Base-by-base conservation (phyloP, 306 rosid species). In the Rosa lucieae region DNA sequence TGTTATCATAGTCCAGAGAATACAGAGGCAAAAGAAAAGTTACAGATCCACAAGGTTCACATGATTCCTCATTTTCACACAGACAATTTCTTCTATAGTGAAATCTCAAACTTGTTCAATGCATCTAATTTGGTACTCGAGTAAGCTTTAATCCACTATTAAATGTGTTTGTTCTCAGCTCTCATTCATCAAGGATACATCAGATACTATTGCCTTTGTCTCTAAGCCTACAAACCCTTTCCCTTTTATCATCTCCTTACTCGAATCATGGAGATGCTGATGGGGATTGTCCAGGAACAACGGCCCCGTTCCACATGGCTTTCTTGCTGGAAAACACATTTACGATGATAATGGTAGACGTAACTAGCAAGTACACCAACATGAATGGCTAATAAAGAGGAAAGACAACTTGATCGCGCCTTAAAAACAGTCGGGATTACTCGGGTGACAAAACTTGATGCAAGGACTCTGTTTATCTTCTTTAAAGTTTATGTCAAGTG, bases 251-350 rank as follows among this genome's bases (percentile, higher is more conserved):
- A 53, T 23, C 58, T 32, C 71, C 82, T 68, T 78, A 56, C 49
- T 77, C 66, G 7, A 32, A 49, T 44, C 8, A 37, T 6, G 42
- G 73, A 83, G 77, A 83, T 75, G 83, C 83, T 75, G 20, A 46
- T 39, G 77, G 84, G 75, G 29, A 0, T 53, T 56, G 46, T 40
- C 68, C 67, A 23, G 63, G 71, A 35, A 59, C 53, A 51, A 72
- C 10, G 47, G 6, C 65, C 63, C 65, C 13, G 46, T 79, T 80
- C 61, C 40, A 65, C 40, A 29, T 67, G 56, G 21, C 70, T 56
- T 49, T 74, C 29, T 48, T 32, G 48, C 37, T 49, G 52, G 51
- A 73, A 63, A 39, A 52, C 62, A 52, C 8, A 12, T 20, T 32
- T 67, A 47, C n/a, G 49, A 52, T 35, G 73, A 73, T 6, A 53